Conservation (phyloP, 2,329 filamentous ascomycete species). For the Bipolaris oryzae region DNA sequence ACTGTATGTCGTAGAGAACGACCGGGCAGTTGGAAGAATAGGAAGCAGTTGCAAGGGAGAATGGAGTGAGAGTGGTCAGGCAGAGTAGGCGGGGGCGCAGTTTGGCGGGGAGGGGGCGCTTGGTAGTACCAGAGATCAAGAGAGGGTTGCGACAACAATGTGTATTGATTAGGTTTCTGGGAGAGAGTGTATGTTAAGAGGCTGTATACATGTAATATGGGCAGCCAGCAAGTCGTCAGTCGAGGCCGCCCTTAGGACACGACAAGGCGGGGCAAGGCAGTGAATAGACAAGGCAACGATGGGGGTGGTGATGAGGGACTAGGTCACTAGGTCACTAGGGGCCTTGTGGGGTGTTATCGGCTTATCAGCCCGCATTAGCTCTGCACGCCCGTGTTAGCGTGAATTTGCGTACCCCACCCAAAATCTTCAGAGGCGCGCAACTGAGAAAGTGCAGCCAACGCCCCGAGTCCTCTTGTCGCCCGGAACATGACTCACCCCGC, state of each 20-base stretch:
- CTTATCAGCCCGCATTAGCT: constrained; percentile 28
- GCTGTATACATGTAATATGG: neutral
- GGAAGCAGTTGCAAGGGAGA: neutral
- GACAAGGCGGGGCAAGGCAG: constrained; percentile 13
- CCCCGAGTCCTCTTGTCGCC: constrained; percentile 4
- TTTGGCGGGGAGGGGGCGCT: constrained; percentile 11
- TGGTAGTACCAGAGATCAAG: constrained; percentile 10
- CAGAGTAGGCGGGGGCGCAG: constrained; percentile 16
- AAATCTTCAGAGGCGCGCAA: constrained; percentile 27
- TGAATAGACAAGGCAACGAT: neutral
- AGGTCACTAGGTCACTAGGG: constrained; percentile 15
- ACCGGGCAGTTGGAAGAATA: neutral
- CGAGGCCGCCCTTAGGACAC: neutral
- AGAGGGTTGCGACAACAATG: neutral
- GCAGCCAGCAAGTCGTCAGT: neutral
- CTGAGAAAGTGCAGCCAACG: constrained; percentile 16
- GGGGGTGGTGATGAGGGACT: constrained; percentile 11
- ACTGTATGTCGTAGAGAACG: neutral
- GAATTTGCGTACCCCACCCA: constrained; percentile 27
- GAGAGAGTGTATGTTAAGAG: neutral
- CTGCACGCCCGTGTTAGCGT: constrained; percentile 5
- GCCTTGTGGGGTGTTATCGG: constrained; percentile 27
- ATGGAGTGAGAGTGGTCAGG: neutral
- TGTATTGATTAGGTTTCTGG: neutral
- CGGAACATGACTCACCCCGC: constrained; percentile 31